phyloP scores from a whole-genome alignment of 192 early-diverging fungal species.

The Globomyces pollinis-pini region DNA sequence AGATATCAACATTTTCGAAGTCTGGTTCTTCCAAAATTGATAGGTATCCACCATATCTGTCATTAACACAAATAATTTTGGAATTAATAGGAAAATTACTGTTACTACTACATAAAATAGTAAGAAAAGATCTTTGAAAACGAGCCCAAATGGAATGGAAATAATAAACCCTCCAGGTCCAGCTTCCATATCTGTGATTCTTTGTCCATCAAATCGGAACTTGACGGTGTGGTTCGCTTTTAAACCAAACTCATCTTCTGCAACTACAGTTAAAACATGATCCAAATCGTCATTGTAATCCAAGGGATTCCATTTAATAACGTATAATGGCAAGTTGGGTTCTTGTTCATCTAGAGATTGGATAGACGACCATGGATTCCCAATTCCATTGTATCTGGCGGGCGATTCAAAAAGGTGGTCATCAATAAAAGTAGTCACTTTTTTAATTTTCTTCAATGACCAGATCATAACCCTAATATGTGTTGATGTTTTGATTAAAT shows the following conservation, averaged over 20 bases:
- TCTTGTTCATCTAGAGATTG: conserved; percentile 21
- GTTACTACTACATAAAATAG: conserved; percentile 22
- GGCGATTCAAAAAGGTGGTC: conserved; percentile 28
- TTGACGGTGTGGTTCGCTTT: conserved; percentile 32
- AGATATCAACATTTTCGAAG: conserved; percentile 5
- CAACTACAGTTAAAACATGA: conserved; percentile 58
- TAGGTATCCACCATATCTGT: not conserved
- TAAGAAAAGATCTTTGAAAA: conserved; percentile 34
- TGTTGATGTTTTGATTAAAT: conserved; percentile 49
- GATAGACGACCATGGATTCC: conserved; percentile 1
- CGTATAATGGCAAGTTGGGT: conserved; percentile 65
- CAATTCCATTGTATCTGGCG: not conserved
- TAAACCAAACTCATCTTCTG: conserved; percentile 46
- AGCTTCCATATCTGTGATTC: conserved; percentile 51
- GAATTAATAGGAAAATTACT: conserved; percentile 19
- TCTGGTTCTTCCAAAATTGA: conserved; percentile 4
- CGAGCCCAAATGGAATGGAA: conserved; percentile 27
- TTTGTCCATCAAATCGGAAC: conserved; percentile 64
- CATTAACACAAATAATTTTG: conserved; percentile 16
- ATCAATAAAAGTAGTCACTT: conserved; percentile 39
- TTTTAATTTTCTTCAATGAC: conserved; percentile 45
- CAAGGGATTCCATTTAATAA: conserved; percentile 59
- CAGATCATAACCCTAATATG: conserved; percentile 76
- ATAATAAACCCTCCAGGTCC: conserved; percentile 48
- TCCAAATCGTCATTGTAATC: conserved; percentile 57